Evolutionary conservation across 495 filamentous ascomycete species (phyloP), one percentile per base, ranked within the genome.

Genomic region (Penicillium roqueforti): DNA sequence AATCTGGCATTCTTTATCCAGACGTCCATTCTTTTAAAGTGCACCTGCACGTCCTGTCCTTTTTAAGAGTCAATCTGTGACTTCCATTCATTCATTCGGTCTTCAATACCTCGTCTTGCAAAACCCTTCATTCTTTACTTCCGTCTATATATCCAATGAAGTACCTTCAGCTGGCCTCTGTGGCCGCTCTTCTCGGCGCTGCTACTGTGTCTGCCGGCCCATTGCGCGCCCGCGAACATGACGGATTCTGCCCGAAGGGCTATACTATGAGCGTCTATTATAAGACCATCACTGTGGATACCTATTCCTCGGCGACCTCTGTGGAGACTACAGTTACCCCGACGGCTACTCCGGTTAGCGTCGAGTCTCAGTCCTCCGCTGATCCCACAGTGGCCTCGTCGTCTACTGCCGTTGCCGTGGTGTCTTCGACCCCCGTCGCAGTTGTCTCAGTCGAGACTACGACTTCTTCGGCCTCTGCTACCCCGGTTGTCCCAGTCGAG

Each of bases 11-110:
- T 66, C 55, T 58, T 64, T 26, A 64, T 67, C 61, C 62, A 66
- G 64, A 58, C 67, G 63, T 70, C 65, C 70, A 58, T 70, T 71
- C 68, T 38, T 73, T 57, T 26, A 18, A 23, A 53, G 62, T 59
- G 57, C 58, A 50, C 11, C 57, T 55, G 59, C 60, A 61, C 63
- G 57, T 66, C 47, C 56, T n/a, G 45, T 71, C 60, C 13, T 63
- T 66, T 31, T 19, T 20, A 9, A 18, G 0, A 49, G n/a, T 19
- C 36, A 25, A 25, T 49, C 22, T 7, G 44, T 47, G 28, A 23
- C 40, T 53, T 49, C 29, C 28, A 38, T 37, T 45, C 38, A 25
- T 52, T 59, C 37, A 29, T 36, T 45, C 28, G 16, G 22, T 23
- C 23, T 16, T 43, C 19, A 13, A 39, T 28, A 36, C 23, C 22